Evolutionary conservation across 2,329 filamentous ascomycete species (phyloP).

Genomic region (Fusarium chlamydosporum): DNA sequence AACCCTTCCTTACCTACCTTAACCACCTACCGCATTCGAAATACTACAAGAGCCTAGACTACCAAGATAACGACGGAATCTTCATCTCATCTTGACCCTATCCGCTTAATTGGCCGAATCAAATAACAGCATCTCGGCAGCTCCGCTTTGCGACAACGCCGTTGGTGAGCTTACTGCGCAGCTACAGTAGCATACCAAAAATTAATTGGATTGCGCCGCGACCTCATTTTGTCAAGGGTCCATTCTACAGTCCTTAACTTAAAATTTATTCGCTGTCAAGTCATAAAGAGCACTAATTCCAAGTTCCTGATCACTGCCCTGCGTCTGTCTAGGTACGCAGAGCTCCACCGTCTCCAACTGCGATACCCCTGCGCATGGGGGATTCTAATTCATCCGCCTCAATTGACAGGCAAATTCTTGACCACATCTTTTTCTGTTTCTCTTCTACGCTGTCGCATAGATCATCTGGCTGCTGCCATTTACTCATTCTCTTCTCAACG

Average conservation of each 20-base stretch:
- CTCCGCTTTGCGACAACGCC: slow-evolving; percentile 39
- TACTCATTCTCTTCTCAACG: slow-evolving; percentile 23
- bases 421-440: slow-evolving; percentile 25
- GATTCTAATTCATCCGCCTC: slow-evolving; percentile 40
- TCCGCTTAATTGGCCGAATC: slow-evolving; percentile 30
- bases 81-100: slow-evolving; percentile 18
- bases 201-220: slow-evolving; percentile 39
- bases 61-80: slow-evolving; percentile 31
- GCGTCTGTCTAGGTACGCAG: background rate
- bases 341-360: slow-evolving; percentile 47
- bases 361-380: slow-evolving; percentile 43
- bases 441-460: slow-evolving; percentile 30
- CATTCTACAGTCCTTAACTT: slow-evolving; percentile 22
- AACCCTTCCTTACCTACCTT: background rate
- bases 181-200: slow-evolving; percentile 28
- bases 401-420: slow-evolving; percentile 35
- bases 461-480: slow-evolving; percentile 23
- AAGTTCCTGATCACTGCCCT: slow-evolving; percentile 10
- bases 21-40: slow-evolving; percentile 13
- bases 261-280: slow-evolving; percentile 8
- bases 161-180: slow-evolving; percentile 38
- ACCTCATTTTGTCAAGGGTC: slow-evolving; percentile 41
- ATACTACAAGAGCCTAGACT: slow-evolving; percentile 14
- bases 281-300: slow-evolving; percentile 2
- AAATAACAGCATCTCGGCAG: slow-evolving; percentile 31